A percentile compares a stretch with the other conserved stretches of the same genome.
phyloP scores from a whole-genome alignment of 176 grass and related monocot species.

The Neostapfia colusana region DNA sequence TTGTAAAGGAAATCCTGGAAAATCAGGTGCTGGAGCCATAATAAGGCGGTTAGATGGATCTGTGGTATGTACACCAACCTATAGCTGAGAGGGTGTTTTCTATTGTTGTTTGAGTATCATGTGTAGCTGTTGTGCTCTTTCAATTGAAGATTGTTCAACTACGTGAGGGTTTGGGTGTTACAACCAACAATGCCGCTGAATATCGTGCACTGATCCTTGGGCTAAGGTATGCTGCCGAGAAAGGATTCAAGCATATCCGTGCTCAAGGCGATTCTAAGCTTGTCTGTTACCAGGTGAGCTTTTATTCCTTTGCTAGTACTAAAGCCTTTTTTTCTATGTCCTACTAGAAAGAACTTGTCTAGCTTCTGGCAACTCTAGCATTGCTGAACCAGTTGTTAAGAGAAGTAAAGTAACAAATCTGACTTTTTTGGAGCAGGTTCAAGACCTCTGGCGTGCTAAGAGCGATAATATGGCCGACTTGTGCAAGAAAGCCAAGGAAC shows the following conservation, averaged over 20 bases:
- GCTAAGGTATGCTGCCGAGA: constrained; percentile 67
- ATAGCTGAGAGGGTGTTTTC: background rate
- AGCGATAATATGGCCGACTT: constrained; percentile 53
- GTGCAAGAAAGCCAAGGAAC: constrained; percentile 51
- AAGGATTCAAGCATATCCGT: constrained; percentile 76
- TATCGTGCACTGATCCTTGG: constrained; percentile 88
- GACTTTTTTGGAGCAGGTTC: constrained; percentile 45
- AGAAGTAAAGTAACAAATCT: background rate
- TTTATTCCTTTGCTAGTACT: no score
- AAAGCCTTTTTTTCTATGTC: background rate
- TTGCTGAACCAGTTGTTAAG: background rate
- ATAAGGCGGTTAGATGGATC: constrained; percentile 65
- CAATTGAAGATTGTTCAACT: constrained; percentile 62
- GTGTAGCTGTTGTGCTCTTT: constrained; percentile 9
- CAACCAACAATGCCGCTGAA: constrained; percentile 74
- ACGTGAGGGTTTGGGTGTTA: constrained; percentile 72
- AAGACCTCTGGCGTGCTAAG: constrained; percentile 48
- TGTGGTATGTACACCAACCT: constrained; percentile 54
- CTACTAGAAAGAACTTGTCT: constrained; percentile 12
- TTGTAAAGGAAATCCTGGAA: constrained; percentile 93
- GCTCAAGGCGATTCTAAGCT: constrained; percentile 77
- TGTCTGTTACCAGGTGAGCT: constrained; percentile 68
- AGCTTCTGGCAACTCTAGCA: background rate
- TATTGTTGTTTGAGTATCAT: constrained; percentile 8
- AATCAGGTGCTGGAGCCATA: constrained; percentile 80